These are phyloP conservation scores for Serendipita vermifera DNA, from an alignment of 768 basidiomycete genomes.

Conservation along the genomic window DNA sequence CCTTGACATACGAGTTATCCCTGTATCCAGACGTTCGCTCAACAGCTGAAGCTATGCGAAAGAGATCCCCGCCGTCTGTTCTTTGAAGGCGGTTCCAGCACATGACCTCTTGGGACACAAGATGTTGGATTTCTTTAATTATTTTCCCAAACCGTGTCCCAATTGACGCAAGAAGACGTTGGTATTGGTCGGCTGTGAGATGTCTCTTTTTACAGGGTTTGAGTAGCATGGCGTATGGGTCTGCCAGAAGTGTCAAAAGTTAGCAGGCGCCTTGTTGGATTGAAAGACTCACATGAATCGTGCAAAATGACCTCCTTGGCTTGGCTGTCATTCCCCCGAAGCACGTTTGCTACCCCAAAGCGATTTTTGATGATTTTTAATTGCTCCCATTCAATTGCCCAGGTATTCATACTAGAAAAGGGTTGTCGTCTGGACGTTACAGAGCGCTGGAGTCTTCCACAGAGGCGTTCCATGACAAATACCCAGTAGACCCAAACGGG, in stretches of 20 bases:
- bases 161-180: neutral
- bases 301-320: conserved; percentile 14
- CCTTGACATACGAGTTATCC: conserved; percentile 26
- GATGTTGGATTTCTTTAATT: conserved; percentile 14
- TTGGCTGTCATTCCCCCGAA: conserved; percentile 16
- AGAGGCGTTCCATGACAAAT: conserved; percentile 27
- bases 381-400: conserved; percentile 20
- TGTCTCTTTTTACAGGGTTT: neutral
- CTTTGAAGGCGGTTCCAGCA: conserved; percentile 22
- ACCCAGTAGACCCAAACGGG: conserved; percentile 28
- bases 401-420: conserved; percentile 22
- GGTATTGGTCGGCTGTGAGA: neutral
- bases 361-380: conserved; percentile 19
- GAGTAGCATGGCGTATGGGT: neutral
- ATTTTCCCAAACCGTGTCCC: conserved; percentile 15
- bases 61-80: conserved; percentile 22
- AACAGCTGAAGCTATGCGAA: conserved; percentile 18
- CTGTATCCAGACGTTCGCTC: conserved; percentile 17
- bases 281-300: neutral
- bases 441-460: conserved; percentile 21
- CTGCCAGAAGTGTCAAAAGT: neutral
- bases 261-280: neutral
- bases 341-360: conserved; percentile 21
- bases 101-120: conserved; percentile 13
- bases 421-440: conserved; percentile 20